Evolutionary conservation across 2,329 filamentous ascomycete genomes (phyloP).

Genomic region (Verticillium zaregamsianum): DNA sequence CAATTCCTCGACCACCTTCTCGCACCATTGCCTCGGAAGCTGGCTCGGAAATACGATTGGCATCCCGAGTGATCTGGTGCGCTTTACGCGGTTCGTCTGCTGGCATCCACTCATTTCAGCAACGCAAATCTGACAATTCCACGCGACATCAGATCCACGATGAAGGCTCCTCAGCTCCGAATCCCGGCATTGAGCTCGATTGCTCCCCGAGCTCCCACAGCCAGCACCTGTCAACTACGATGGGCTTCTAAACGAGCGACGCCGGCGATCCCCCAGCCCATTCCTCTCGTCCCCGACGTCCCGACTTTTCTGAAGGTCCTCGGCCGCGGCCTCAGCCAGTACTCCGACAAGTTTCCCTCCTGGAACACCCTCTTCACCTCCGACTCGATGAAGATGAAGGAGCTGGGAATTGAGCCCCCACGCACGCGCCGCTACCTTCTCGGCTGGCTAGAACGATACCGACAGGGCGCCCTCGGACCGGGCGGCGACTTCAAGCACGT

Average conservation of each 20-base stretch:
- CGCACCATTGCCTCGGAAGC: neutral
- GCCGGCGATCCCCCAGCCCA: constrained; percentile 58
- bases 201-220: constrained; percentile 15
- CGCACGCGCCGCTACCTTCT: constrained; percentile 80
- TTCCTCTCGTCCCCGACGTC: constrained; percentile 81
- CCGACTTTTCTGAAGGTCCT: constrained; percentile 85
- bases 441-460: constrained; percentile 82
- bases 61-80: neutral
- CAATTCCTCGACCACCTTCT: neutral
- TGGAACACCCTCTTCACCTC: constrained; percentile 90
- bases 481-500: constrained; percentile 80
- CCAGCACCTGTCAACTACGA: constrained; percentile 30
- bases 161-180: constrained; percentile 12
- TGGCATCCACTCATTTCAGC: neutral
- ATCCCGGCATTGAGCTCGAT: constrained; percentile 9
- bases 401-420: constrained; percentile 82
- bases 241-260: constrained; percentile 14
- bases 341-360: constrained; percentile 80
- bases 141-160: constrained; percentile 5
- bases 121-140: neutral
- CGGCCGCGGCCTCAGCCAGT: constrained; percentile 77
- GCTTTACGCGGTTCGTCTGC: neutral
- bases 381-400: constrained; percentile 70
- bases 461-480: constrained; percentile 70
- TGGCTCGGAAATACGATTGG: neutral